A percentile compares a stretch with the other conserved stretches of the same genome.
phyloP scores from a whole-genome alignment of 2,329 filamentous ascomycete genomes.

The Ophiostoma novo-ulmi region DNA sequence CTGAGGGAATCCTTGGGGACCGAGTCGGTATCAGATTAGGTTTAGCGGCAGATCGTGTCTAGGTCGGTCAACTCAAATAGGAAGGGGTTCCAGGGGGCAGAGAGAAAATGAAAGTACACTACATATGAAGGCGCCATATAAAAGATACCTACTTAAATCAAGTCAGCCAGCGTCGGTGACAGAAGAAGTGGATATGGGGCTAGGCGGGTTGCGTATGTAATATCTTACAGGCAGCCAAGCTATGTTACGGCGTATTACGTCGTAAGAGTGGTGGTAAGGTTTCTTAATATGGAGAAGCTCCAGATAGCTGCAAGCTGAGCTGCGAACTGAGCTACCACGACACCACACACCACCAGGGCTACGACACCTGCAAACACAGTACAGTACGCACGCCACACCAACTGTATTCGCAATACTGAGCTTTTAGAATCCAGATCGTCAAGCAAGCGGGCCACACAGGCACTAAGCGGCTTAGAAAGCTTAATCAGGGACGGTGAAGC shows the following conservation, averaged over 20 bases:
- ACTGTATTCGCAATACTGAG: constrained; percentile 16
- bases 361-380: neutral
- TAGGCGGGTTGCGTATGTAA: neutral
- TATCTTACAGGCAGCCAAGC: constrained; percentile 8
- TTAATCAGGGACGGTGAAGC: constrained; percentile 19
- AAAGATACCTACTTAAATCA: neutral
- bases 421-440: constrained; percentile 18
- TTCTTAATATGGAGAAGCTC: neutral
- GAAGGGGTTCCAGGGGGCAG: constrained; percentile 14
- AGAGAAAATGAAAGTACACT: neutral
- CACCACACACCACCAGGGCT: neutral
- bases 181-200: constrained; percentile 2
- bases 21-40: constrained; percentile 36
- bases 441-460: constrained; percentile 14
- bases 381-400: neutral
- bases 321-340: neutral
- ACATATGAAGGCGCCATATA: neutral
- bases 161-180: neutral
- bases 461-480: constrained; percentile 18
- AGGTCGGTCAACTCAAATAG: constrained; percentile 26
- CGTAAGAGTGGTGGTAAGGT: neutral
- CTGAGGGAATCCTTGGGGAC: neutral
- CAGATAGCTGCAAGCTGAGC: neutral
- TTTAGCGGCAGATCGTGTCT: constrained; percentile 30
- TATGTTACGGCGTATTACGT: constrained; percentile 1